These are phyloP conservation scores for Pseudogymnoascus sp. DNA, from an alignment of 2,329 filamentous ascomycete species.

Conservation along the genomic window DNA sequence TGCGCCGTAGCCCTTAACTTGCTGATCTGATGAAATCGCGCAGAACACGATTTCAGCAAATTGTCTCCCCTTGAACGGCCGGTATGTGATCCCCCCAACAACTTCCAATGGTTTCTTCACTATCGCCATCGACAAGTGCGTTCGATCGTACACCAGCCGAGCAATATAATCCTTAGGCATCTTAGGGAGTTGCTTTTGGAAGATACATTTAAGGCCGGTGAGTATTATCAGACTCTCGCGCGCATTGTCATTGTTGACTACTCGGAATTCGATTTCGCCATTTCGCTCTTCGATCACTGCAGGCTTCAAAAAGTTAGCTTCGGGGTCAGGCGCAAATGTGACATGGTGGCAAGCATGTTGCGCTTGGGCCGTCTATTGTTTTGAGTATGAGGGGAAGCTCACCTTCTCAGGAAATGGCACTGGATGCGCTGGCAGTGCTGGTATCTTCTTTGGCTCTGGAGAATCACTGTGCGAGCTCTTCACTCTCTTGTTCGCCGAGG, in stretches of 20 bases:
- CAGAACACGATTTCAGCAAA: constrained; percentile 99
- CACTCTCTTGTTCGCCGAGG: constrained; percentile 54
- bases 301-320: constrained; percentile 43
- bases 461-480: constrained; percentile 41
- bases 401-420: constrained; percentile 89
- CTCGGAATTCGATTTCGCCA: constrained; percentile 91
- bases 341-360: neutral
- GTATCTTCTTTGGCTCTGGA: constrained; percentile 42
- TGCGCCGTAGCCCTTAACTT: constrained; percentile 96
- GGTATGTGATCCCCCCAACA: constrained; percentile 94
- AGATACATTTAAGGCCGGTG: constrained; percentile 93
- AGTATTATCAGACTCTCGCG: constrained; percentile 87
- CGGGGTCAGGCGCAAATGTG: neutral
- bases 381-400: constrained; percentile 18
- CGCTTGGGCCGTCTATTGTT: neutral
- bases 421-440: constrained; percentile 44
- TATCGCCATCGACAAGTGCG: constrained; percentile 92
- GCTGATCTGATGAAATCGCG: constrained; percentile 93
- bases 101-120: constrained; percentile 94
- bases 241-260: constrained; percentile 91
- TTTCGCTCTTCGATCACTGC: constrained; percentile 89
- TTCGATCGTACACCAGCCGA: constrained; percentile 91
- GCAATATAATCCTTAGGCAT: constrained; percentile 99
- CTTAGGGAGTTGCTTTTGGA: constrained; percentile 95
- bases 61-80: constrained; percentile 80